Conservation (phyloP, 768 basidiomycete genomes). For the Dendrothele bispora region DNA sequence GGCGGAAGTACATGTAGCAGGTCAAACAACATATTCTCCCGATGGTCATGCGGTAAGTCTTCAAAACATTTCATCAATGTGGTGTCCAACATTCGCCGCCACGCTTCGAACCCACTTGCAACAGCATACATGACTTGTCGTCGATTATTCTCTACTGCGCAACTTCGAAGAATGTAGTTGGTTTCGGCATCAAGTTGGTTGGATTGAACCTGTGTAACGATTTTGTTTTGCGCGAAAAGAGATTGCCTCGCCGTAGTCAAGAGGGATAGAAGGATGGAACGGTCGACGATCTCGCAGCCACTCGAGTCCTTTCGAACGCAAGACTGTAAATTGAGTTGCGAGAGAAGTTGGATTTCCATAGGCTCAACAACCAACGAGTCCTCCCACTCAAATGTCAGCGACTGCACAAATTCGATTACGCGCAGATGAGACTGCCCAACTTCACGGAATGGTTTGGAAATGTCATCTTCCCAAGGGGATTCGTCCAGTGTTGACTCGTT, state of each 20-base stretch:
- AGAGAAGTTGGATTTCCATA: slow-evolving; percentile 63
- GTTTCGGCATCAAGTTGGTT: slow-evolving; percentile 72
- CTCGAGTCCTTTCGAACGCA: slow-evolving; percentile 67
- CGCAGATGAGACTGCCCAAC: slow-evolving; percentile 81
- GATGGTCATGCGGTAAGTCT: slow-evolving; percentile 74
- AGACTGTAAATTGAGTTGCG: slow-evolving; percentile 62
- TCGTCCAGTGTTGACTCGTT: slow-evolving; percentile 48
- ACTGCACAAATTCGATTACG: slow-evolving; percentile 86
- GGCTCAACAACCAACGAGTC: slow-evolving; percentile 66
- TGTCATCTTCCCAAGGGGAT: slow-evolving; percentile 41
- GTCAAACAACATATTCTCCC: slow-evolving; percentile 90
- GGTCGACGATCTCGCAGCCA: slow-evolving; percentile 85
- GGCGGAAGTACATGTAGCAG: slow-evolving; percentile 79
- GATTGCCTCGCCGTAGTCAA: slow-evolving; percentile 58
- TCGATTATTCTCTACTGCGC: slow-evolving; percentile 85
- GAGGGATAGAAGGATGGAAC: slow-evolving; percentile 68
- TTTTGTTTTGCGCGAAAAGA: slow-evolving; percentile 65
- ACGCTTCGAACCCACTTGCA: slow-evolving; percentile 72
- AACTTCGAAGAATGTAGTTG: slow-evolving; percentile 76
- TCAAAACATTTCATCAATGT: slow-evolving; percentile 85
- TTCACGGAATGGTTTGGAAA: slow-evolving; percentile 62
- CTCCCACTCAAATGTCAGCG: slow-evolving; percentile 85
- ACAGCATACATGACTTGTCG: slow-evolving; percentile 76
- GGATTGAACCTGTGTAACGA: slow-evolving; percentile 60
- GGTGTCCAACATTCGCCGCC: slow-evolving; percentile 84